These are phyloP conservation scores for Lecanosticta acicola DNA, from an alignment of 2,329 filamentous ascomycete species.

Conservation along the genomic window DNA sequence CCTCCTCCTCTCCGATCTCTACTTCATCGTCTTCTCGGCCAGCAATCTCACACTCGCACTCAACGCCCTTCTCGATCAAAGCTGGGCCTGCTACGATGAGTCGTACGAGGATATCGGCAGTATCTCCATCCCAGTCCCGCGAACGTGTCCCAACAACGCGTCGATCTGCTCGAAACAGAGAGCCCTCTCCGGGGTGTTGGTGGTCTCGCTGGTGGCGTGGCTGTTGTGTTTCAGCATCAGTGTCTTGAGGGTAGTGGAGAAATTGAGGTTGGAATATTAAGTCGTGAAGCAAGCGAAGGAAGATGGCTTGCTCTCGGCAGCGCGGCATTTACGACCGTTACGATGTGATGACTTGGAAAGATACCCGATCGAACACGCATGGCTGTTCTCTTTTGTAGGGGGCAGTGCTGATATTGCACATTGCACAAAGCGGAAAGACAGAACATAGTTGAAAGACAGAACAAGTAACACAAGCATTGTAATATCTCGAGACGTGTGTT, in stretches of 20 bases:
- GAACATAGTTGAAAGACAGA: not conserved
- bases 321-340: no score
- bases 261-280: conserved; percentile 21
- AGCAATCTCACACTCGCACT: conserved; percentile 89
- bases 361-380: not conserved
- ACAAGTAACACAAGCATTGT: no score
- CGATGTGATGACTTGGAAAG: not conserved
- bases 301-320: no score
- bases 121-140: conserved; percentile 18
- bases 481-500: no score
- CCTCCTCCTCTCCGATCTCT: conserved; percentile 82
- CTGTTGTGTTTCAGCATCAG: conserved; percentile 83
- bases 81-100: conserved; percentile 45
- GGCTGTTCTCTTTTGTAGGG: not conserved
- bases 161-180: conserved; percentile 59
- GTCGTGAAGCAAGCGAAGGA: not conserved
- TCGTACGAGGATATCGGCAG: conserved; percentile 13
- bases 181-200: conserved; percentile 69
- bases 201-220: conserved; percentile 84
- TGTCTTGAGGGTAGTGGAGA: conserved; percentile 37
- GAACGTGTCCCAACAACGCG: conserved; percentile 32
- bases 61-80: conserved; percentile 64
- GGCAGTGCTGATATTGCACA: not conserved
- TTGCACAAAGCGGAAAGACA: not conserved
- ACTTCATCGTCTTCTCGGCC: conserved; percentile 97